A percentile compares a stretch with the other conserved stretches of the same genome.
Evolutionary conservation across 805 yeast species (phyloP).

Genomic region (Groenewaldozyma tartarivorans): DNA sequence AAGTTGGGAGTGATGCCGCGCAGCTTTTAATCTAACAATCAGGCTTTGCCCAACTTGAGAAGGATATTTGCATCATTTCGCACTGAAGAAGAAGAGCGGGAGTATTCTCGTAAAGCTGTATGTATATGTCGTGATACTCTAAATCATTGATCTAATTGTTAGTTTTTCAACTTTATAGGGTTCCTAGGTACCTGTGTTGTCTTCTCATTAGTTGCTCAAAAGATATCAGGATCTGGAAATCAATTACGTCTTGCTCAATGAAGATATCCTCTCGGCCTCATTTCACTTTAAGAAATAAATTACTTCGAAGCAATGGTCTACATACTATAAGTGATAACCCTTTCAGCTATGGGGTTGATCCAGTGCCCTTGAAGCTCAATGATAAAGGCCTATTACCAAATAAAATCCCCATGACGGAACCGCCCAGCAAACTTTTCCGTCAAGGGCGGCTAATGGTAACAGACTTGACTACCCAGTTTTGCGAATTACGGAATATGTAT

Average conservation of each 20-base stretch:
- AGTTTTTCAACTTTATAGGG: slow-evolving; percentile 50
- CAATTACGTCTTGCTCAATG: too few relatives aligned
- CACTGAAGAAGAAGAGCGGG: slow-evolving; percentile 76
- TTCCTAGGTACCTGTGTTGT: slow-evolving; percentile 72
- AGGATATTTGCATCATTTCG: slow-evolving; percentile 74
- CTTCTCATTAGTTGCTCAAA: slow-evolving; percentile 71
- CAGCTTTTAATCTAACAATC: too few relatives aligned
- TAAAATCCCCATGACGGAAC: not conserved
- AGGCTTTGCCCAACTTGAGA: slow-evolving; percentile 65
- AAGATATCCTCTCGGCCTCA: too few relatives aligned
- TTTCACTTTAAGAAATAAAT: too few relatives aligned
- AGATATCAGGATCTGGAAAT: slow-evolving; percentile 14
- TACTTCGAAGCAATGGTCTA: too few relatives aligned
- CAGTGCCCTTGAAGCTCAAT: too few relatives aligned
- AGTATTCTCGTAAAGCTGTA: slow-evolving; percentile 59
- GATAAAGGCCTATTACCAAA: not conserved
- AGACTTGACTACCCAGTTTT: slow-evolving; percentile 16
- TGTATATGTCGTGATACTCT: not conserved
- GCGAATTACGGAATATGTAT: slow-evolving; percentile 20
- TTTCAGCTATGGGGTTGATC: too few relatives aligned
- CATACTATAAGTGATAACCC: too few relatives aligned
- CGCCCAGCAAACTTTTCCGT: slow-evolving; percentile 11
- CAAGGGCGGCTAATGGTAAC: slow-evolving; percentile 15
- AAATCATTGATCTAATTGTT: not conserved
- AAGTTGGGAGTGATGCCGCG: too few relatives aligned